Evolutionary conservation across 192 early-diverging fungal genomes (phyloP).

Genomic region (Physocladia obscura): DNA sequence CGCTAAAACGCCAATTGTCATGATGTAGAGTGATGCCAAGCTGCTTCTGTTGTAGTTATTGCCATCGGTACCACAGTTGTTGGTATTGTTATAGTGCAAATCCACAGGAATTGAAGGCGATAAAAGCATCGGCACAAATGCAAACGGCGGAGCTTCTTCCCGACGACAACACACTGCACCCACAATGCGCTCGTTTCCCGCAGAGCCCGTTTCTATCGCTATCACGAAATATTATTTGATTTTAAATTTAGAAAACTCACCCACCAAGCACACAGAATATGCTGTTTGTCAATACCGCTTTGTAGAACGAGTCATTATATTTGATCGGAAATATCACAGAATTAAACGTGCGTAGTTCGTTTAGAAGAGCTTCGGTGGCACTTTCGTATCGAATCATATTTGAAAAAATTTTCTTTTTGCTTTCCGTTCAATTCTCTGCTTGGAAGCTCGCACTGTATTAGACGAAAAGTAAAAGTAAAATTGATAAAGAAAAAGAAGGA

Average conservation of each 20-base stretch:
- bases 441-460: no score
- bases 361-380: no score
- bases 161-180: slow-evolving; percentile 85
- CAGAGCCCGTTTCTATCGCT: no score
- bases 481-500: no score
- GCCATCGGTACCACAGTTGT: not conserved
- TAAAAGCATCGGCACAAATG: not conserved
- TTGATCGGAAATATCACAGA: slow-evolving; percentile 80
- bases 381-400: no score
- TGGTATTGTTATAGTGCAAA: slow-evolving; percentile 38
- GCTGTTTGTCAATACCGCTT: slow-evolving; percentile 48
- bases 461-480: no score
- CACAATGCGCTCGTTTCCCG: slow-evolving; percentile 63
- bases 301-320: slow-evolving; percentile 80
- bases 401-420: no score
- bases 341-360: slow-evolving; percentile 60
- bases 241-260: not conserved
- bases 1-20: slow-evolving; percentile 88
- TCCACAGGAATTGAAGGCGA: not conserved
- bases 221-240: slow-evolving; percentile 57
- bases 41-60: not conserved
- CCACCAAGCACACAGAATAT: slow-evolving; percentile 29
- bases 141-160: slow-evolving; percentile 40
- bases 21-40: slow-evolving; percentile 70
- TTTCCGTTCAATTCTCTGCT: no score